Percentiles rank a stretch among this genome's conserved stretches.
Conservation (phyloP, 2,329 filamentous ascomycete genomes). For the Shiraia sp. region DNA sequence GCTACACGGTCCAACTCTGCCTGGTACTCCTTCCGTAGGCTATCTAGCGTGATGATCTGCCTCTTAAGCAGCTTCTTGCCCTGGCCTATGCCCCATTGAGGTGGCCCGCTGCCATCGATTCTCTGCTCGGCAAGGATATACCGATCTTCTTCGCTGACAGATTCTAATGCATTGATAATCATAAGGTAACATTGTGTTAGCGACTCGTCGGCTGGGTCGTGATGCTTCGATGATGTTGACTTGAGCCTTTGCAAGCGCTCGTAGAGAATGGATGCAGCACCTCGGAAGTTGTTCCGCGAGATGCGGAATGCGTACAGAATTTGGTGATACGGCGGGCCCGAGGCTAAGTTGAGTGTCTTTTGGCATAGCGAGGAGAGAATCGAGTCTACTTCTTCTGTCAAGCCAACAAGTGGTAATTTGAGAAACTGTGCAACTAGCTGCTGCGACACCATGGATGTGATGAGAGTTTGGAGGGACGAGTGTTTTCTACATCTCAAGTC, state of each 20-base stretch:
- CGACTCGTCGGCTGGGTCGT: constrained; percentile 56
- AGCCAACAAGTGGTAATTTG: constrained; percentile 74
- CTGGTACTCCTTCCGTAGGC: constrained; percentile 87
- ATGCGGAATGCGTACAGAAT: constrained; percentile 92
- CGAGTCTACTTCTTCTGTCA: constrained; percentile 78
- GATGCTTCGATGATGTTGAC: constrained; percentile 42
- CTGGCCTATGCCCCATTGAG: constrained; percentile 36
- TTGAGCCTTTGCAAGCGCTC: constrained; percentile 59
- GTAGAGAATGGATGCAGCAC: constrained; percentile 64
- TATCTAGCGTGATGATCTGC: constrained; percentile 80
- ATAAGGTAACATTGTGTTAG: constrained; percentile 78
- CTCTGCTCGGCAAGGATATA: constrained; percentile 70
- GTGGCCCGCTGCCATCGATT: constrained; percentile 44
- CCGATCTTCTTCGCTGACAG: constrained; percentile 77
- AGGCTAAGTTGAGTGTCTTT: constrained; percentile 66
- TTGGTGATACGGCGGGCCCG: constrained; percentile 74
- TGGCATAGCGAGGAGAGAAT: constrained; percentile 74
- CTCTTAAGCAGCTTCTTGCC: constrained; percentile 59
- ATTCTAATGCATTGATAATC: constrained; percentile 89
- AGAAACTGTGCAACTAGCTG: constrained; percentile 57
- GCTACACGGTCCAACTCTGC: constrained; percentile 85
- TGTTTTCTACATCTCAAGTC: constrained; percentile 54
- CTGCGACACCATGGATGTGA: constrained; percentile 46
- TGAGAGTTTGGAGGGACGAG: constrained; percentile 70
- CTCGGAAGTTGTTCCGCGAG: constrained; percentile 81